These are phyloP conservation scores for Saccharomycopsis javanensis DNA, from an alignment of 805 yeast species.

Conservation along the genomic window DNA sequence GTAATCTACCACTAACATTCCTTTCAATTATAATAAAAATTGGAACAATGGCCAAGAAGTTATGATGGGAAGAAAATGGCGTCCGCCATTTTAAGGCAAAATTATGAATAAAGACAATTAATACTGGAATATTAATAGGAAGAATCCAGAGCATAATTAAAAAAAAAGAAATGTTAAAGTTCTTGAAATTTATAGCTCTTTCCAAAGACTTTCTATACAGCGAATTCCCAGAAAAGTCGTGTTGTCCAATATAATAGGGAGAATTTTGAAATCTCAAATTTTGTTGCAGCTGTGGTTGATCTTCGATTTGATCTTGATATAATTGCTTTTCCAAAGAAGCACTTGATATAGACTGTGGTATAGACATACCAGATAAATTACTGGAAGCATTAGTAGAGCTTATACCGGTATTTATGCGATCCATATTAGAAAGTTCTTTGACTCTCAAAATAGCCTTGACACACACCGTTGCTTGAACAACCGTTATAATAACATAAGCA, in stretches of 20 bases:
- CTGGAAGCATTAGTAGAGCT: background rate
- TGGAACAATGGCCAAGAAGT: constrained; percentile 67
- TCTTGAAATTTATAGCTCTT: constrained; percentile 30
- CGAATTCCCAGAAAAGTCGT: constrained; percentile 3
- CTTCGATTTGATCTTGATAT: background rate
- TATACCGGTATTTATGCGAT: constrained; percentile 4
- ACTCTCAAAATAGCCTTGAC: constrained; percentile 26
- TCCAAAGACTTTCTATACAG: constrained; percentile 13
- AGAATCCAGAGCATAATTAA: constrained; percentile 67
- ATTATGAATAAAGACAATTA: constrained; percentile 76
- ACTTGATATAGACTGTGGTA: background rate
- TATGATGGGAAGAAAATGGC: constrained; percentile 82
- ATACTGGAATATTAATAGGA: constrained; percentile 69
- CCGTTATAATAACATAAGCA: constrained; percentile 51
- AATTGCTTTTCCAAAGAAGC: constrained; percentile 19
- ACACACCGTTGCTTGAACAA: constrained; percentile 49
- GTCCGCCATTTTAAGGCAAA: constrained; percentile 70
- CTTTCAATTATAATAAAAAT: constrained; percentile 50
- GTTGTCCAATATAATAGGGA: constrained; percentile 8
- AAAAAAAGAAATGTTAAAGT: constrained; percentile 54
- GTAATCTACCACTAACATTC: constrained; percentile 36
- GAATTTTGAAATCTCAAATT: constrained; percentile 2
- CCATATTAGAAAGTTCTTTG: constrained; percentile 1
- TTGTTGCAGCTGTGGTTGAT: background rate
- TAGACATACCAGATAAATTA: background rate